Percentiles rank a stretch among this genome's conserved stretches.
These are phyloP conservation scores for Pyrus pyrifolia DNA, from an alignment of 306 rosid genomes.

Conservation along the genomic window DNA sequence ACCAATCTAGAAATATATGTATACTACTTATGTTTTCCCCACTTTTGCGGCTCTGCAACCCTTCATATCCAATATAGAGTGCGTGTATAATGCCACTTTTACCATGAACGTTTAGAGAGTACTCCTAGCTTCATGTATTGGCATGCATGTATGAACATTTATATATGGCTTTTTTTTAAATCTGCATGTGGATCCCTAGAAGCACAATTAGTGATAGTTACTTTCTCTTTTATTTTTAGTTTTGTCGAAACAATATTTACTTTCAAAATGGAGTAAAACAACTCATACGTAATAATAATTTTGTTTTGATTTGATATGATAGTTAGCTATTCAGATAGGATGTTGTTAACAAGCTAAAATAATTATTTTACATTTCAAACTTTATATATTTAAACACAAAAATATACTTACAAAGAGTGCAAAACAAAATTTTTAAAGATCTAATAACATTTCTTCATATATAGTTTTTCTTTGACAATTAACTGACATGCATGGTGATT, in stretches of 20 bases:
- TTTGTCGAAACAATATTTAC: too few species aligned
- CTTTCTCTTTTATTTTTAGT: background rate
- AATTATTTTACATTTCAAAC: background rate
- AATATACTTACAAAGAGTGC: too few species aligned
- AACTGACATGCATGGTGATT: background rate
- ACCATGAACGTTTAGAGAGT: background rate
- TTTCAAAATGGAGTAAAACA: background rate
- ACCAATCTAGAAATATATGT: background rate
- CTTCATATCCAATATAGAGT: background rate
- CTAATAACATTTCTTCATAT: too few species aligned
- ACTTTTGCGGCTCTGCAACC: background rate
- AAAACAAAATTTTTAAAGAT: too few species aligned
- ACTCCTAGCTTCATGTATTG: background rate
- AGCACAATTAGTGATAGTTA: background rate
- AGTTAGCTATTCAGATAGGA: background rate
- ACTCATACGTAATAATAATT: too few species aligned
- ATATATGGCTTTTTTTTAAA: background rate
- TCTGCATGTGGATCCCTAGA: background rate
- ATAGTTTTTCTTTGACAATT: too few species aligned
- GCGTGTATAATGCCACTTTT: background rate
- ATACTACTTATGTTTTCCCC: background rate
- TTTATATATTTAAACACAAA: too few species aligned
- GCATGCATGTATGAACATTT: background rate
- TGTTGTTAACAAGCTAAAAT: too few species aligned
- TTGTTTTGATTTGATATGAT: too few species aligned